These are phyloP conservation scores for Barnettozyma wickerhamii DNA, from an alignment of 805 yeast genomes.

Conservation along the genomic window DNA sequence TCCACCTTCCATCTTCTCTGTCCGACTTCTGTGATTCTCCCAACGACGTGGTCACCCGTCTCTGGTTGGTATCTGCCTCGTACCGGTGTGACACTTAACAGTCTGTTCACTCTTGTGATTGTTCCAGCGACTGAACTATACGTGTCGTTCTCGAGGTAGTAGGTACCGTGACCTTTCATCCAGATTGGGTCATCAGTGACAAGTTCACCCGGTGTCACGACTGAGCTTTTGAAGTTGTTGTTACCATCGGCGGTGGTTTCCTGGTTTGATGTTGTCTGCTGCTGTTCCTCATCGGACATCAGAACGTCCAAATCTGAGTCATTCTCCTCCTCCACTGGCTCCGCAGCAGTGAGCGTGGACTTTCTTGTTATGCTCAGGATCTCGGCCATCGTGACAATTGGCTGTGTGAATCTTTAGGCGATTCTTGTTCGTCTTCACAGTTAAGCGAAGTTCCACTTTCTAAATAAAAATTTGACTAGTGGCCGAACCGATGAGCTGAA, in stretches of 20 bases:
- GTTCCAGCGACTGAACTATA: constrained; percentile 92
- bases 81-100: constrained; percentile 80
- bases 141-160: constrained; percentile 67
- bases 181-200: constrained; percentile 94
- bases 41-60: constrained; percentile 94
- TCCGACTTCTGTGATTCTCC: constrained; percentile 91
- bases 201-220: constrained; percentile 94
- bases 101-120: constrained; percentile 78
- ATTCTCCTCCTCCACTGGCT: no score
- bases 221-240: constrained; percentile 27
- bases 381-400: constrained; percentile 11
- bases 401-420: no score
- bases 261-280: constrained; percentile 22
- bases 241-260: constrained; percentile 27
- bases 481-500: constrained; percentile 9
- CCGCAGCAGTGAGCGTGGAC: constrained; percentile 16
- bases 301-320: constrained; percentile 37
- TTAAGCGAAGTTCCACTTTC: no score
- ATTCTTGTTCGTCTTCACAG: no score
- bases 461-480: background rate
- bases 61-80: constrained; percentile 89
- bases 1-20: constrained; percentile 95
- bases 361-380: constrained; percentile 18
- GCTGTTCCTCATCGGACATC: constrained; percentile 12
- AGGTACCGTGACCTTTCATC: constrained; percentile 99